phyloP scores from a whole-genome alignment of 257 asterid genomes.

The Nicotiana noctiflora region DNA sequence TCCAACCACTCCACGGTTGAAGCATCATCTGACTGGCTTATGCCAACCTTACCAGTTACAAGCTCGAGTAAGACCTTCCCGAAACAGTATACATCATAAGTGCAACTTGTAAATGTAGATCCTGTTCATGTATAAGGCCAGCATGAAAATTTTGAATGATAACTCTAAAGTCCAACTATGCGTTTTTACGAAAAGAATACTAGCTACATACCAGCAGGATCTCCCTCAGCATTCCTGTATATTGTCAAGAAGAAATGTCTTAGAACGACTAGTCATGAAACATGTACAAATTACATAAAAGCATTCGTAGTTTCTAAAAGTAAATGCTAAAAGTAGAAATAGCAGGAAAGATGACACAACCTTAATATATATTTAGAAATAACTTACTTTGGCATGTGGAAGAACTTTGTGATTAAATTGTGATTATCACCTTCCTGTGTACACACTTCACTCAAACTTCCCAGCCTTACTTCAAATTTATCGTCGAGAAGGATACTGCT shows the following conservation, averaged over 20 bases:
- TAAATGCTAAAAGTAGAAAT: background rate
- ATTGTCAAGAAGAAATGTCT: constrained; percentile 14
- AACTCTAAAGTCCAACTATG: background rate
- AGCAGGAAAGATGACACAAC: background rate
- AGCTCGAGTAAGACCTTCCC: constrained; percentile 69
- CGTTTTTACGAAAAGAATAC: background rate
- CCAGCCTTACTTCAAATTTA: constrained; percentile 68
- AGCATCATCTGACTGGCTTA: constrained; percentile 30
- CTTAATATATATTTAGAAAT: background rate
- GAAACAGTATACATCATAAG: constrained; percentile 51
- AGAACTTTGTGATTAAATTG: constrained; percentile 38
- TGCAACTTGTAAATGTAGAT: too few species aligned
- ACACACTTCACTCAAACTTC: constrained; percentile 61
- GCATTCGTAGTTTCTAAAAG: background rate
- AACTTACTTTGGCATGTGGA: constrained; percentile 52
- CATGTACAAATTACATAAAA: background rate
- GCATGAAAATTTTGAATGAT: background rate
- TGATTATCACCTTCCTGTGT: constrained; percentile 30
- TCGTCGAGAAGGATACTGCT: constrained; percentile 78
- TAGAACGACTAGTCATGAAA: background rate
- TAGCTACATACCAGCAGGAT: constrained; percentile 31
- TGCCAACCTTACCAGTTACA: constrained; percentile 53
- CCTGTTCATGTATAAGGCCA: too few species aligned
- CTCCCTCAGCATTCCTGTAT: constrained; percentile 45
- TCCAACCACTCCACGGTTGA: constrained; percentile 47